Percentiles rank a stretch among this genome's conserved stretches.
Conservation (phyloP, 192 early-diverging fungal genomes). For the Phycomyces nitens region DNA sequence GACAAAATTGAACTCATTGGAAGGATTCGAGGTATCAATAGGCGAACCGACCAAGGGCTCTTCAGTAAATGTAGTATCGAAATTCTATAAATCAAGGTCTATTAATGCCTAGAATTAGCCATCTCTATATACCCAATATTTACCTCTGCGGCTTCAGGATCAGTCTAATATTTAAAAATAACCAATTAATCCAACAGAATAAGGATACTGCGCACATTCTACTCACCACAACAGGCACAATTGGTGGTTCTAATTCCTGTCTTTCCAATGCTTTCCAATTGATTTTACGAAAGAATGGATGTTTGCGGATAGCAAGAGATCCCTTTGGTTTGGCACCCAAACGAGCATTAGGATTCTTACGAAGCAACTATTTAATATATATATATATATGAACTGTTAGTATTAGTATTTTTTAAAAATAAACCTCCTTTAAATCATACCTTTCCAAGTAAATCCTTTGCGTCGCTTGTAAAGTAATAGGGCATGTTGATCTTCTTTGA, state of each 20-base stretch:
- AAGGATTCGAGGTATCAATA: too few relatives aligned
- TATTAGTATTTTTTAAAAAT: constrained; percentile 18
- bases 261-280: constrained; percentile 59
- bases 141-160: constrained; percentile 19
- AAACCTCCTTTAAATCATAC: constrained; percentile 34
- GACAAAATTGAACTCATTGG: too few relatives aligned
- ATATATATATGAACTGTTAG: constrained; percentile 44
- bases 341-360: constrained; percentile 49
- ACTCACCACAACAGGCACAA: constrained; percentile 57
- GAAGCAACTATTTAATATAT: constrained; percentile 53
- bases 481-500: constrained; percentile 78
- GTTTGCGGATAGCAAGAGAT: constrained; percentile 45
- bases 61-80: constrained; percentile 9
- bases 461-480: constrained; percentile 70
- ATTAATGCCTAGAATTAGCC: neutral
- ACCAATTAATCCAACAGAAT: neutral
- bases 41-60: neutral
- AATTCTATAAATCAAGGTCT: constrained; percentile 7
- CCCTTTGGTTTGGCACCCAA: constrained; percentile 45
- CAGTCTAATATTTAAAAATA: neutral
- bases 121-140: too few relatives aligned
- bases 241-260: constrained; percentile 59
- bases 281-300: constrained; percentile 71
- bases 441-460: constrained; percentile 74
- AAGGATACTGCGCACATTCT: too few relatives aligned